phyloP scores from a whole-genome alignment of 208 protist species.

The Novymonas esmeraldas region DNA sequence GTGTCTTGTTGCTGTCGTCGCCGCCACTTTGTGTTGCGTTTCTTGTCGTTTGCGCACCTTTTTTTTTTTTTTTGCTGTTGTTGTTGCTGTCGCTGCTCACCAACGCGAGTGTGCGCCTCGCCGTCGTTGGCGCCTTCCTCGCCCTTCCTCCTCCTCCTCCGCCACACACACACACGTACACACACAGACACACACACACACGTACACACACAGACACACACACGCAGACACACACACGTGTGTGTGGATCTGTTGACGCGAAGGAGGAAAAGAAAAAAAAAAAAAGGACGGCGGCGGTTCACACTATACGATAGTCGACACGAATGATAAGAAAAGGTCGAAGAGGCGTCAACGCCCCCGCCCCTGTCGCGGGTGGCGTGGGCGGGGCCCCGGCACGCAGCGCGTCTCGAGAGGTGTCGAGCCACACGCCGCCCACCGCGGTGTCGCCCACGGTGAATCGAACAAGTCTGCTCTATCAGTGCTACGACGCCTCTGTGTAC shows the following conservation, averaged over 20 bases:
- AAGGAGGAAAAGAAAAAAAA: too few relatives aligned
- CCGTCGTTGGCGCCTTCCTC: background rate
- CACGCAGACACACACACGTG: too few relatives aligned
- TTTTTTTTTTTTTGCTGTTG: background rate
- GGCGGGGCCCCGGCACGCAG: background rate
- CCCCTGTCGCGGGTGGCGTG: background rate
- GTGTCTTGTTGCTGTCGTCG: too few relatives aligned
- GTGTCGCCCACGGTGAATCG: background rate
- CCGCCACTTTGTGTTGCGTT: background rate
- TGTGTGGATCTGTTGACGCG: too few relatives aligned
- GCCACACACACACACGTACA: background rate
- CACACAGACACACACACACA: background rate
- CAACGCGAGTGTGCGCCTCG: background rate
- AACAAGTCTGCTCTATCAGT: slow-evolving; percentile 5
- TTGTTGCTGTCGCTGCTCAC: background rate
- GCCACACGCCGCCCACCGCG: background rate
- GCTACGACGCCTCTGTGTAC: slow-evolving; percentile 2
- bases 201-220: background rate
- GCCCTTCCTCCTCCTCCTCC: background rate
- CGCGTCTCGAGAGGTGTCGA: slow-evolving; percentile 1
- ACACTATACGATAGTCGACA: background rate
- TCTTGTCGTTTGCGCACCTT: background rate
- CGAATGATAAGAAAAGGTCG: slow-evolving; percentile 2
- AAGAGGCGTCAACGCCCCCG: background rate
- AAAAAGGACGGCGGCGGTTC: background rate